Conservation (phyloP, 139 green algal species). For the Chlorella sorokiniana region DNA sequence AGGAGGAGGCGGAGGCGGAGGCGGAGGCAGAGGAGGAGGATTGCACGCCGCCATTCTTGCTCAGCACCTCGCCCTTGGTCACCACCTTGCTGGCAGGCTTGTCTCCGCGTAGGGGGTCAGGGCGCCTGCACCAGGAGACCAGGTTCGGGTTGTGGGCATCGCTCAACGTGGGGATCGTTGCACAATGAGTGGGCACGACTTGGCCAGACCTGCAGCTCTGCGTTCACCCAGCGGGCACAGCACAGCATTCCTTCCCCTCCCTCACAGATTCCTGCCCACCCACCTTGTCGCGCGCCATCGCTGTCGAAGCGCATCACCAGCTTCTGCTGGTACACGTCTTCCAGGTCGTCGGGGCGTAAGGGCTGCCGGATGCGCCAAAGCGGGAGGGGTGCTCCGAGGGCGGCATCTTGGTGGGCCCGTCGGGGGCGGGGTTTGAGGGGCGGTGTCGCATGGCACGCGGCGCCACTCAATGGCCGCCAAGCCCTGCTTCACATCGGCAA, state of each 20-base stretch:
- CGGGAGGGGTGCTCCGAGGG: background rate
- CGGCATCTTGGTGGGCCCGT: constrained; percentile 1
- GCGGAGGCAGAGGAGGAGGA: background rate
- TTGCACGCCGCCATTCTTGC: background rate
- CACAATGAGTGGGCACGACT: no score
- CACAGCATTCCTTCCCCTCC: background rate
- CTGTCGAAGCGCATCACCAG: constrained; percentile 40
- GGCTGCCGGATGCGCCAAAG: background rate
- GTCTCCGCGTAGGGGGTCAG: background rate
- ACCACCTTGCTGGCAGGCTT: background rate
- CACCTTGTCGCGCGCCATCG: constrained; percentile 22
- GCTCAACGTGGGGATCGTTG: no score
- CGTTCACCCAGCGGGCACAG: background rate
- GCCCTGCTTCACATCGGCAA: constrained; percentile 22
- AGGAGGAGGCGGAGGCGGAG: background rate
- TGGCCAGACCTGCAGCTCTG: no score
- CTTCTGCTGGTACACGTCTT: background rate
- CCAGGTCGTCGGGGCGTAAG: background rate
- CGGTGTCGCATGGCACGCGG: constrained; percentile 32
- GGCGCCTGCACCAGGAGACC: constrained; percentile 4
- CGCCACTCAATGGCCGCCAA: constrained; percentile 27
- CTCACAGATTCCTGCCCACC: background rate
- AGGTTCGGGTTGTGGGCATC: no score
- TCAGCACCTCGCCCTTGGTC: background rate
- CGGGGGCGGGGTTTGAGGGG: constrained; percentile 27